Evolutionary conservation across 768 basidiomycete genomes (phyloP), one percentile per base, ranked within the genome.

Genomic region (Mycena alexandri): DNA sequence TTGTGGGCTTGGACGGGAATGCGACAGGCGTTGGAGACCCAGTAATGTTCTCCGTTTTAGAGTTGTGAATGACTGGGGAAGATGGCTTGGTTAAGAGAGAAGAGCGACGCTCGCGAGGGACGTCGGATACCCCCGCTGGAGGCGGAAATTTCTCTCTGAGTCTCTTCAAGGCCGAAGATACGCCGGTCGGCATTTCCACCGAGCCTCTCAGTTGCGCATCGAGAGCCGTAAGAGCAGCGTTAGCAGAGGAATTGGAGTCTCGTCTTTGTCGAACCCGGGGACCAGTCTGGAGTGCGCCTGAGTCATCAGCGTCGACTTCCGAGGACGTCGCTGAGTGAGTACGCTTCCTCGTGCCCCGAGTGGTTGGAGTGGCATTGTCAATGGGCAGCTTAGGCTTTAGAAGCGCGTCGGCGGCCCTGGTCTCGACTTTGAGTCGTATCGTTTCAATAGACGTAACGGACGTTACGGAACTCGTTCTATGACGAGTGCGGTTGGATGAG

Each of bases 401-500:
- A 64, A 67, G 52, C 42, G 34, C 60, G 25, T 63, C 52, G 22
- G 69, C 61, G 53, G 51, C 56, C 43, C 34, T 61, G 19, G 61
- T 5, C 38, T 34, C 53, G 53, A 51, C 60, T 22, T 22, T 53
- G 47, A 51, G 52, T 53, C 69, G 69, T 43, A 71, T 67, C 53
- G 69, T 71, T 64, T 71, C 65, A 44, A 67, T 48, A 36, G 69
- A 71, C 48, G 61, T 67, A 56, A 64, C 51, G 22, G n/a, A n/a
- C n/a, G n/a, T n/a, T n/a, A n/a, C n/a, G n/a, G 68, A 69, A 58
- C 62, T 61, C 47, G 65, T 71, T 59, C 69, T 44, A 58, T 67
- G 59, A 25, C 69, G 69, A n/a, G 62, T 38, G 42, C 47, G 61
- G 55, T 21, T 42, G 21, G 46, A 19, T 7, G 46, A n/a, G n/a